Percentiles rank a stretch among this genome's conserved stretches.
phyloP scores from a whole-genome alignment of 1,284 basidiomycete species.

The Moniliophthora roreri region DNA sequence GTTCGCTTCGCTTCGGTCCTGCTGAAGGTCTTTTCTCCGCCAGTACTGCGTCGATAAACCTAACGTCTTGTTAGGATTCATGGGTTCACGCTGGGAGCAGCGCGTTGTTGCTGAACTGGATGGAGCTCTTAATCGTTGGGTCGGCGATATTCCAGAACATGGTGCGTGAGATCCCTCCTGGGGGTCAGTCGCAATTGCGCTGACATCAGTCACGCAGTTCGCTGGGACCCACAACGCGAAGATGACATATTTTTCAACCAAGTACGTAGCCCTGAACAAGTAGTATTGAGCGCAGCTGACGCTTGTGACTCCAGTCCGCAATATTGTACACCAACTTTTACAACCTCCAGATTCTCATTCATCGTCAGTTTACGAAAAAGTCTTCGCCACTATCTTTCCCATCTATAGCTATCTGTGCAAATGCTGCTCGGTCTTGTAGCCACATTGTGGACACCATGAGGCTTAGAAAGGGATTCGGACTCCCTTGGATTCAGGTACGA shows the following conservation, averaged over 20 bases:
- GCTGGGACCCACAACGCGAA: too few relatives aligned
- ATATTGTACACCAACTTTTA: conserved; percentile 24
- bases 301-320: too few relatives aligned
- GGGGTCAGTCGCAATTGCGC: too few relatives aligned
- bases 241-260: too few relatives aligned
- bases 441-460: conserved; percentile 59
- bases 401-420: conserved; percentile 80
- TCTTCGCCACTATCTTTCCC: conserved; percentile 60
- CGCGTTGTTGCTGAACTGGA: not conserved
- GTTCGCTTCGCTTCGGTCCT: not conserved
- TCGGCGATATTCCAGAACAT: not conserved
- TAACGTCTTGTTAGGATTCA: not conserved
- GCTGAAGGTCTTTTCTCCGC: not conserved
- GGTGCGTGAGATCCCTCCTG: not conserved
- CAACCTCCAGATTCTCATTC: conserved; percentile 73
- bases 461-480: too few relatives aligned
- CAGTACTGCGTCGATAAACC: not conserved
- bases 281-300: too few relatives aligned
- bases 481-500: too few relatives aligned
- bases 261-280: too few relatives aligned
- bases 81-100: not conserved
- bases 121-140: not conserved
- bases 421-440: conserved; percentile 74
- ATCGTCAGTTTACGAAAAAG: conserved; percentile 78
- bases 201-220: too few relatives aligned